phyloP scores from a whole-genome alignment of 1,284 basidiomycete genomes.

The Sporisorium graminicola region DNA sequence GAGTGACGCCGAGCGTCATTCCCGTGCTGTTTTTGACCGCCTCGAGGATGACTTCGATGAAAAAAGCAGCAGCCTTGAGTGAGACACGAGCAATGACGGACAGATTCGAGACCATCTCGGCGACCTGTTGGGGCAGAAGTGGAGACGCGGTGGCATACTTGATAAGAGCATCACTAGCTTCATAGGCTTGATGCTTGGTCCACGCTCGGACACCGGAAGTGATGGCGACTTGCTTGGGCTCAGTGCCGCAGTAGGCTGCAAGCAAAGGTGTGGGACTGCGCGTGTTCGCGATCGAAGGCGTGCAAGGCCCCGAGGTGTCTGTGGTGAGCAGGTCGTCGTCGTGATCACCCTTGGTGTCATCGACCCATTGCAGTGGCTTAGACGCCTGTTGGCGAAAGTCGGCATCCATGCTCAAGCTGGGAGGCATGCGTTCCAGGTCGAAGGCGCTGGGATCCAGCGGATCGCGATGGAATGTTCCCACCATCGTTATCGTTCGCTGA shows the following conservation, averaged over 20 bases:
- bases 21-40: slow-evolving; percentile 54
- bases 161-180: slow-evolving; percentile 53
- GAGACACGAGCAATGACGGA: slow-evolving; percentile 58
- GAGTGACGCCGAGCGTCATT: slow-evolving; percentile 55
- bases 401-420: slow-evolving; percentile 31
- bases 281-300: slow-evolving; percentile 16
- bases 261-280: slow-evolving; percentile 27
- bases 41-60: slow-evolving; percentile 63
- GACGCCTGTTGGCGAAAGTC: slow-evolving; percentile 26
- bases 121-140: slow-evolving; percentile 57
- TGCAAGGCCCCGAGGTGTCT: slow-evolving; percentile 26
- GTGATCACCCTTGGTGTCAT: slow-evolving; percentile 26
- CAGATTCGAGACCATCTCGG: slow-evolving; percentile 57
- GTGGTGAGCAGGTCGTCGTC: slow-evolving; percentile 25
- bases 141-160: slow-evolving; percentile 56
- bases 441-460: slow-evolving; percentile 11
- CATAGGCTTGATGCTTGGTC: slow-evolving; percentile 48
- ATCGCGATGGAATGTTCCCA: background rate
- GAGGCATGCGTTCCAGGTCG: slow-evolving; percentile 35
- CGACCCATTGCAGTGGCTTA: slow-evolving; percentile 37
- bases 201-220: slow-evolving; percentile 44
- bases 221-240: slow-evolving; percentile 35
- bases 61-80: slow-evolving; percentile 61
- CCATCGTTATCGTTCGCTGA: slow-evolving; percentile 1
- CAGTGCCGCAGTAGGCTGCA: slow-evolving; percentile 30